A percentile compares a stretch with the other conserved stretches of the same genome.
Evolutionary conservation across 1,284 basidiomycete species (phyloP).

Genomic region (Nidula niveotomentosa): DNA sequence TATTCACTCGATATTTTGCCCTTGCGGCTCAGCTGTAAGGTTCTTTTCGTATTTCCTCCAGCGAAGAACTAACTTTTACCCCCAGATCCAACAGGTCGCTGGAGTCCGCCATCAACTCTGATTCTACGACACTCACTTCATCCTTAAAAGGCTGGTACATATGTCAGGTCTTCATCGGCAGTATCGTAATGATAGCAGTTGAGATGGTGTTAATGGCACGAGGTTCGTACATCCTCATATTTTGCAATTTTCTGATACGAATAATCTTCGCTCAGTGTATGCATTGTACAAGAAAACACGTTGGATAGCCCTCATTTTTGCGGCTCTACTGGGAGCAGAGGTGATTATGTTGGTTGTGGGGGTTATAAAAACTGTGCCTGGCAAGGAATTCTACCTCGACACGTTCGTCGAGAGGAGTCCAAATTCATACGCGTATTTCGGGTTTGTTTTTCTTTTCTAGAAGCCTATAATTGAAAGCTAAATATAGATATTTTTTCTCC

Average conservation of each 20-base stretch:
- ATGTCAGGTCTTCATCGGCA: conserved; percentile 18
- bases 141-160: conserved; percentile 17
- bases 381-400: conserved; percentile 7
- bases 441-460: conserved; percentile 10
- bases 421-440: conserved; percentile 20
- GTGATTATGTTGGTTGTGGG: conserved; percentile 13
- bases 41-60: background rate
- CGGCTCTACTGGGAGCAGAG: conserved; percentile 14
- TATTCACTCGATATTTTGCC: conserved; percentile 29
- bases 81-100: conserved; percentile 17
- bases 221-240: conserved; percentile 11
- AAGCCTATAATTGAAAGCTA: background rate
- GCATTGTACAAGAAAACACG: conserved; percentile 21
- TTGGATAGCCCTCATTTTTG: conserved; percentile 13
- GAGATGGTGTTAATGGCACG: conserved; percentile 23
- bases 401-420: conserved; percentile 12
- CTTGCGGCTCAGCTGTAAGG: conserved; percentile 23
- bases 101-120: conserved; percentile 10
- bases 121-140: conserved; percentile 4
- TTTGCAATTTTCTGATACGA: background rate
- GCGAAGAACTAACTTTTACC: background rate
- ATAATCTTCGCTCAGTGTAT: conserved; percentile 14
- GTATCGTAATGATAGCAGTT: conserved; percentile 17
- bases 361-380: conserved; percentile 10
- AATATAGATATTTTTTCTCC: conserved; percentile 2